These are phyloP conservation scores for Sutorius australiensis DNA, from an alignment of 768 basidiomycete genomes.

Conservation along the genomic window DNA sequence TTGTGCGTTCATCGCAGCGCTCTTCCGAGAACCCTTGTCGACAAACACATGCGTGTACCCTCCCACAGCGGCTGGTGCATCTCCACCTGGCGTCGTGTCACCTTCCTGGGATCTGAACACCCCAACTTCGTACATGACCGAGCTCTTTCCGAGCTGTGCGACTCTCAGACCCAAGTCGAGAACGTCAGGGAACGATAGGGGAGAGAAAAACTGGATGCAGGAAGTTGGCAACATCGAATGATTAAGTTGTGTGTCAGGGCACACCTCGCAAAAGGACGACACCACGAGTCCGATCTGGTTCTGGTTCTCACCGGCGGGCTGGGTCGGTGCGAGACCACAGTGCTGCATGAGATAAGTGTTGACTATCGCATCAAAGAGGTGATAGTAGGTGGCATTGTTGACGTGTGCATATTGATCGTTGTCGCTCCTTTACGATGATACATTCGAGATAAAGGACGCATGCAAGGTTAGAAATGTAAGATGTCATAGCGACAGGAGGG, in stretches of 20 bases:
- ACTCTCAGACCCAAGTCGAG: conserved; percentile 71
- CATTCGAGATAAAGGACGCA: not conserved
- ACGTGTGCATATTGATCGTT: conserved; percentile 83
- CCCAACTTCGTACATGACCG: conserved; percentile 76
- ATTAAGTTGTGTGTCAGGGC: not conserved
- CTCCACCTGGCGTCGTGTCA: not conserved
- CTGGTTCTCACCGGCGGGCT: conserved; percentile 33
- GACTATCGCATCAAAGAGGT: conserved; percentile 77
- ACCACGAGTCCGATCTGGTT: conserved; percentile 75
- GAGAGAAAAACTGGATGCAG: conserved; percentile 59
- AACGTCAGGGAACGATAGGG: conserved; percentile 68
- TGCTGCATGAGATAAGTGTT: conserved; percentile 72
- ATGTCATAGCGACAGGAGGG: conserved; percentile 2
- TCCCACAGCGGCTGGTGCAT: conserved; percentile 40
- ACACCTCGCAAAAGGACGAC: conserved; percentile 67
- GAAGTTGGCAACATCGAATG: too few species aligned
- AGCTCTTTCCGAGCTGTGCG: conserved; percentile 64
- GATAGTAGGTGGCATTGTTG: conserved; percentile 80
- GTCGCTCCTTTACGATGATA: conserved; percentile 58
- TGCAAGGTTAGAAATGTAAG: conserved; percentile 6
- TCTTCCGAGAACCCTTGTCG: conserved; percentile 54
- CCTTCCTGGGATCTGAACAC: conserved; percentile 48
- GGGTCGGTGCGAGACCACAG: conserved; percentile 53
- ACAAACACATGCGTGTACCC: conserved; percentile 87
- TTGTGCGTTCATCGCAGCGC: conserved; percentile 41